phyloP scores from a whole-genome alignment of 371 early-diverging fungal species.

The Zopfochytrium polystomum region DNA sequence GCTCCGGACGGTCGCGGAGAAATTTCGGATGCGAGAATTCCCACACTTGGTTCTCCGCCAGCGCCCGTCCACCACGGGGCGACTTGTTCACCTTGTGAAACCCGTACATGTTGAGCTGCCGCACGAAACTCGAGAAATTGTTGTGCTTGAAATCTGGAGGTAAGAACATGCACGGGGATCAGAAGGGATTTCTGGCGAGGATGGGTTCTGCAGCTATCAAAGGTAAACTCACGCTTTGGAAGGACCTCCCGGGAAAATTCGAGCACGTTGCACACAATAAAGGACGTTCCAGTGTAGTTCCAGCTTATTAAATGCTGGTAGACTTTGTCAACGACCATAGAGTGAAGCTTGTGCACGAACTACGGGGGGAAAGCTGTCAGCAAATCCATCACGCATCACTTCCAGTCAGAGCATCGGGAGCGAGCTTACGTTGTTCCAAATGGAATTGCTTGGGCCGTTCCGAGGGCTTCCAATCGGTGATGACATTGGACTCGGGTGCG shows the following conservation, averaged over 20 bases:
- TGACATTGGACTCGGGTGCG: slow-evolving; percentile 13
- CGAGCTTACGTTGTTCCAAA: too few relatives aligned
- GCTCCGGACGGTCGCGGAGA: neutral
- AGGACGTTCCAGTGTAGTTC: slow-evolving; percentile 60
- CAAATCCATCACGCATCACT: too few relatives aligned
- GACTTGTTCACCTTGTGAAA: slow-evolving; percentile 76
- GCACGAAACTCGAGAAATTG: slow-evolving; percentile 84
- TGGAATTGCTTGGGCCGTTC: neutral
- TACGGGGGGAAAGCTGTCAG: too few relatives aligned
- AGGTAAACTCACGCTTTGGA: too few relatives aligned
- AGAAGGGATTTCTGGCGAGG: too few relatives aligned
- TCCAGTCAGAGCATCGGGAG: too few relatives aligned
- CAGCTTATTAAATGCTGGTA: slow-evolving; percentile 57
- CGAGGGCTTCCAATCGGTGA: neutral
- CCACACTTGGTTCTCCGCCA: slow-evolving; percentile 53
- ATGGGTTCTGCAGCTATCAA: too few relatives aligned
- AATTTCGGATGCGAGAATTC: slow-evolving; percentile 65
- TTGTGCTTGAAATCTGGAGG: slow-evolving; percentile 39
- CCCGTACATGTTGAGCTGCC: too few relatives aligned
- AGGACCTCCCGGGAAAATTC: slow-evolving; percentile 21
- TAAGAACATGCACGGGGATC: slow-evolving; percentile 27
- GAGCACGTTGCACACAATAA: slow-evolving; percentile 61
- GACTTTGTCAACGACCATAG: slow-evolving; percentile 63
- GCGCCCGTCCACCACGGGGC: too few relatives aligned
- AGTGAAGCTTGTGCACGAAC: slow-evolving; percentile 66